These are phyloP conservation scores for Salvia miltiorrhiza DNA, from an alignment of 257 asterid genomes.

Conservation along the genomic window DNA sequence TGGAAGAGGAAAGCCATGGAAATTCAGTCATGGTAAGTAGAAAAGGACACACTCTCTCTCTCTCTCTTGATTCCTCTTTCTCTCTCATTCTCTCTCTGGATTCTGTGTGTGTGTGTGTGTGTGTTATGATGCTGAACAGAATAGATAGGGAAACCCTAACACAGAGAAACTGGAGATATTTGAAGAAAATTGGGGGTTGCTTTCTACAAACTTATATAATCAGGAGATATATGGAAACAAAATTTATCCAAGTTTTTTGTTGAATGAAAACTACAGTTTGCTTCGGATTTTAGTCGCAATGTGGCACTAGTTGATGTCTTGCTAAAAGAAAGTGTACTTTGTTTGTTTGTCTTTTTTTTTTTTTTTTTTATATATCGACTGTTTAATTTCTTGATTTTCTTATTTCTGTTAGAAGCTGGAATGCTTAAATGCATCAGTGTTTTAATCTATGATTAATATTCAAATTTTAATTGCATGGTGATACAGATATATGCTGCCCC, in stretches of 20 bases:
- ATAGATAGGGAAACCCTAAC: constrained; percentile 11
- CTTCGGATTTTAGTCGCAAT: too few relatives aligned
- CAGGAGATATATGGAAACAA: background rate
- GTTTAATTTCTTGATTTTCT: background rate
- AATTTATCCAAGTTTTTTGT: background rate
- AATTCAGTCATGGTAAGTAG: background rate
- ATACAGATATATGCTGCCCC: background rate
- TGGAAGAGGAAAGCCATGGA: constrained; percentile 3
- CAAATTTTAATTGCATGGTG: background rate
- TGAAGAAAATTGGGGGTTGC: background rate
- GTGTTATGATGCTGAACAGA: background rate
- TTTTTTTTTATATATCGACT: background rate
- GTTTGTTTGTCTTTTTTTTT: background rate
- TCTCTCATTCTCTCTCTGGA: background rate
- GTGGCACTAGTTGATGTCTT: background rate
- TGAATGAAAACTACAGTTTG: too few relatives aligned
- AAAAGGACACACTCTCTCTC: background rate
- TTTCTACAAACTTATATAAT: background rate
- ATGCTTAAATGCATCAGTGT: background rate
- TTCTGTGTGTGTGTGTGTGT: background rate
- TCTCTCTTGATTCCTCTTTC: constrained; percentile 3
- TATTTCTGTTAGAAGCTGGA: background rate
- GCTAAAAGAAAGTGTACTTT: background rate
- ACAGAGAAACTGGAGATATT: background rate
- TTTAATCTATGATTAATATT: background rate